Conservation (phyloP, 2,329 filamentous ascomycete species). For the Ilyonectria destructans region DNA sequence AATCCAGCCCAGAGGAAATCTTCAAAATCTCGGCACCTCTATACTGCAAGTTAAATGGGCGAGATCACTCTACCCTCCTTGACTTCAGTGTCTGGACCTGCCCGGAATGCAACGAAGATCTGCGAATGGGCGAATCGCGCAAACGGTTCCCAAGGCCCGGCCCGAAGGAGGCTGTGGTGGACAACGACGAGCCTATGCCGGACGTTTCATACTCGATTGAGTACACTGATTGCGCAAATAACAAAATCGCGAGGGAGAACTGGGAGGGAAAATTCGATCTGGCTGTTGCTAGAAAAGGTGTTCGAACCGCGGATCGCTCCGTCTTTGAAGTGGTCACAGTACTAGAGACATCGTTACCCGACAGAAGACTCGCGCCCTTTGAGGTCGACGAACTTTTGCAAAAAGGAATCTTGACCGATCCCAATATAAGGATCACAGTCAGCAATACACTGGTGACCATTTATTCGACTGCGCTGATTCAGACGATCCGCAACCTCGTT, state of each 20-base stretch:
- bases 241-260: background rate
- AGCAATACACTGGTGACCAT: background rate
- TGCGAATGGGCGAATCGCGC: background rate
- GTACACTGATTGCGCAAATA: background rate
- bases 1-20: background rate
- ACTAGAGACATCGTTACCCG: background rate
- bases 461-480: background rate
- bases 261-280: conserved; percentile 5
- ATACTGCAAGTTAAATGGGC: background rate
- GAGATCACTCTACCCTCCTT: background rate
- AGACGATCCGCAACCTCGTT: background rate
- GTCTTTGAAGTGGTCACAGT: conserved; percentile 1
- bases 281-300: background rate
- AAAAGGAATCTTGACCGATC: background rate
- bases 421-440: background rate
- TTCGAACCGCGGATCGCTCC: background rate
- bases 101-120: background rate
- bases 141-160: background rate
- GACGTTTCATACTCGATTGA: background rate
- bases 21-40: background rate
- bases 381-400: background rate
- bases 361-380: background rate
- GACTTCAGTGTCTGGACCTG: background rate
- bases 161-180: background rate
- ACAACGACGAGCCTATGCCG: background rate